A percentile compares a stretch with the other conserved stretches of the same genome.
These are phyloP conservation scores for Clonostachys solani DNA, from an alignment of 2,329 filamentous ascomycete species.

Conservation along the genomic window DNA sequence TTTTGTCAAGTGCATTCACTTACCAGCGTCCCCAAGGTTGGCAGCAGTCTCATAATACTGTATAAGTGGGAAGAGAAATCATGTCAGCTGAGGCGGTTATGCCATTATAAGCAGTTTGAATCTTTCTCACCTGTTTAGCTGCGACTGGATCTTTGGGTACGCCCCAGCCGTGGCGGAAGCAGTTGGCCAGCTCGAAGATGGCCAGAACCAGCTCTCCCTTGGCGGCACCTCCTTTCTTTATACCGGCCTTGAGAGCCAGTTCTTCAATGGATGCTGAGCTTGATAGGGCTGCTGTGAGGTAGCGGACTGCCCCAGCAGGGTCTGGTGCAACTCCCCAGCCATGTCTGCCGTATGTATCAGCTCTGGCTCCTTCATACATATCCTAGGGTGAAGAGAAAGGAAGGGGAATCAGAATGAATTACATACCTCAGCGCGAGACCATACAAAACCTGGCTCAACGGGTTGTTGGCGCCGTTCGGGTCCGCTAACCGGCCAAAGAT, in stretches of 20 bases:
- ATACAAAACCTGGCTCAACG: slow-evolving; percentile 91
- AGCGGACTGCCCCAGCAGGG: slow-evolving; percentile 70
- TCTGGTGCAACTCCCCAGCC: slow-evolving; percentile 85
- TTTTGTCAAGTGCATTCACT: slow-evolving; percentile 16
- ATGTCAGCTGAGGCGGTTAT: neutral
- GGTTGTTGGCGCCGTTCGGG: slow-evolving; percentile 81
- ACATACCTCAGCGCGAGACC: slow-evolving; percentile 81
- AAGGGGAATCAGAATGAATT: slow-evolving; percentile 8
- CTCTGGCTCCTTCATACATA: too few species aligned
- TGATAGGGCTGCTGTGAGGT: slow-evolving; percentile 82
- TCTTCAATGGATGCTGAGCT: slow-evolving; percentile 87
- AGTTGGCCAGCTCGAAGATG: slow-evolving; percentile 92
- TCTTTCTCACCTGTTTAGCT: slow-evolving; percentile 59
- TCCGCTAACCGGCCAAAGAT: slow-evolving; percentile 85
- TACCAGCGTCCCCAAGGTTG: slow-evolving; percentile 85
- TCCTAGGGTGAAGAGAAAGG: neutral
- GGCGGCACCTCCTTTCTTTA: slow-evolving; percentile 89
- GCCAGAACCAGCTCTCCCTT: slow-evolving; percentile 96
- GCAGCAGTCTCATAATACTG: slow-evolving; percentile 98
- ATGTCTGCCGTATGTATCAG: slow-evolving; percentile 54
- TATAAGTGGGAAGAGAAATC: neutral
- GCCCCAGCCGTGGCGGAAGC: slow-evolving; percentile 93
- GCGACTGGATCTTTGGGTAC: slow-evolving; percentile 81
- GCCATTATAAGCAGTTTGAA: neutral
- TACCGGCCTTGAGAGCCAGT: slow-evolving; percentile 76